Evolutionary conservation across 176 grass and related monocot genomes (phyloP).

Genomic region (Cocos nucifera): DNA sequence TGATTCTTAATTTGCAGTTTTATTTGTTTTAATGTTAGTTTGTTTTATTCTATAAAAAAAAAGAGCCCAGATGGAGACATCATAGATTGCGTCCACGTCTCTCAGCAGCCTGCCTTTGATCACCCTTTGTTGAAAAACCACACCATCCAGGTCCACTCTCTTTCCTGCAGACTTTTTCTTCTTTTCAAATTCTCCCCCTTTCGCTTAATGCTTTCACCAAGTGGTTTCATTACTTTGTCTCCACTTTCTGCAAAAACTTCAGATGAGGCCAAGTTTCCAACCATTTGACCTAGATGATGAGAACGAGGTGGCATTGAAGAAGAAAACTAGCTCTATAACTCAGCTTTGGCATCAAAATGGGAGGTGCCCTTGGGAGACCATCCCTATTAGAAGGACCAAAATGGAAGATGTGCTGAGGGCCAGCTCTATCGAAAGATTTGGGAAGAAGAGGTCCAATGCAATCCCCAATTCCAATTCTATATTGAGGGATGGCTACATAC

Average conservation of each 20-base stretch:
- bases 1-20: too few species aligned
- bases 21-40: too few species aligned
- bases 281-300: neutral
- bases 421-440: conserved; percentile 7
- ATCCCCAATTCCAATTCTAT: neutral
- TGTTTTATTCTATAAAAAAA: too few species aligned
- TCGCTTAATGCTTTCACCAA: too few species aligned
- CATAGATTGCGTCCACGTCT: too few species aligned
- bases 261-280: neutral
- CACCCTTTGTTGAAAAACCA: too few species aligned
- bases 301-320: neutral
- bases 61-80: too few species aligned
- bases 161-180: neutral
- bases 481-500: too few species aligned
- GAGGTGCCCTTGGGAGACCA: neutral
- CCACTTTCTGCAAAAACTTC: neutral
- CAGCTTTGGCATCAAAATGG: neutral
- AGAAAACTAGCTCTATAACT: neutral
- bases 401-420: conserved; percentile 4
- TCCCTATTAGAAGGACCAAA: neutral
- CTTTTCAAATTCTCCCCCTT: too few species aligned
- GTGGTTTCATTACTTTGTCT: too few species aligned
- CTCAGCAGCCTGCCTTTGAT: too few species aligned
- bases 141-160: neutral
- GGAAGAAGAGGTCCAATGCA: neutral